Conservation (phyloP, 257 asterid genomes). For the Solanum ossicruentum region DNA sequence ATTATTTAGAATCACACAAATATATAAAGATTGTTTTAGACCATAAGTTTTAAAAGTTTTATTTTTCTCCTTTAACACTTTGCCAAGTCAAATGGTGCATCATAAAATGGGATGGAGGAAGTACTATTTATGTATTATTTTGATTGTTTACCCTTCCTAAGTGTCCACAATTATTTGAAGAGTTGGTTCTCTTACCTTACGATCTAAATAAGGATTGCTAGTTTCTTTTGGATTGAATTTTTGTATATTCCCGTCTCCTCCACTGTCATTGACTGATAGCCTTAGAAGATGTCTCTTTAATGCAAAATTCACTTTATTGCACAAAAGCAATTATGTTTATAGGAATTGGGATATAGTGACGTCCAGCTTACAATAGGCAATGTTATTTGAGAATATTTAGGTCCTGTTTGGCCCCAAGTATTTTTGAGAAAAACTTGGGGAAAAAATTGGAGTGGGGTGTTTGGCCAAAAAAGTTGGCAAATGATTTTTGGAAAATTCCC, state of each 20-base stretch:
- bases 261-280: background rate
- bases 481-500: no score
- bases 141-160: background rate
- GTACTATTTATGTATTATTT: background rate
- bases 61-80: no score
- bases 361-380: background rate
- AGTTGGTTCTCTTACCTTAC: background rate
- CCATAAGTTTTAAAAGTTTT: no score
- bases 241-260: background rate
- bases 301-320: background rate
- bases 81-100: no score
- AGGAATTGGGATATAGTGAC: background rate
- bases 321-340: background rate
- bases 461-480: no score
- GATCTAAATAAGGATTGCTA: background rate
- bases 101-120: no score
- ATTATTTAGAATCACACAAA: no score
- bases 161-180: background rate
- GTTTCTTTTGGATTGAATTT: background rate
- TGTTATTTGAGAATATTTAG: background rate
- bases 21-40: no score
- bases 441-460: no score
- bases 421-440: no score
- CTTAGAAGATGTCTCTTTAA: background rate
- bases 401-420: no score